phyloP scores from a whole-genome alignment of 1,284 basidiomycete genomes.

The Irpex rosettiformis region DNA sequence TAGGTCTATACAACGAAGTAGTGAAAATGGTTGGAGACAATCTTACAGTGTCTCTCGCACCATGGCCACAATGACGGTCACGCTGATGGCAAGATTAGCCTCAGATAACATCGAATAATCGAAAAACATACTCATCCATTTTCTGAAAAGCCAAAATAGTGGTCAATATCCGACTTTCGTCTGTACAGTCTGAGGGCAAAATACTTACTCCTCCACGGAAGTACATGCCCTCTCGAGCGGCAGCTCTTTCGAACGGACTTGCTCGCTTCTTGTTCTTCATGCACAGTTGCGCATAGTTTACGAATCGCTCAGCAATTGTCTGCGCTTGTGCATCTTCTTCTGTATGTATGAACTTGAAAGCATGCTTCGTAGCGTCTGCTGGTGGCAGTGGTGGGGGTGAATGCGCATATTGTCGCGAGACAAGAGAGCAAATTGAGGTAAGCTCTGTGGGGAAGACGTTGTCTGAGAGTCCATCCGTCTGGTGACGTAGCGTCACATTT shows the following conservation, averaged over 20 bases:
- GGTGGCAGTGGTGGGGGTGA: constrained; percentile 30
- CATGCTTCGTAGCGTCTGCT: not conserved
- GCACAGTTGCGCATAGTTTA: constrained; percentile 65
- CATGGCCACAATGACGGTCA: constrained; percentile 58
- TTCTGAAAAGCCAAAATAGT: constrained; percentile 39
- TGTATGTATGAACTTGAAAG: constrained; percentile 6
- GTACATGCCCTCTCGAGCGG: constrained; percentile 57
- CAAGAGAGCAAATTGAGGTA: constrained; percentile 61
- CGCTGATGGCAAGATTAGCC: constrained; percentile 33
- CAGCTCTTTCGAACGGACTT: constrained; percentile 71
- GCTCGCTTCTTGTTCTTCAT: constrained; percentile 60
- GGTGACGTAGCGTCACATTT: constrained; percentile 10
- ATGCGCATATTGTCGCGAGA: constrained; percentile 39
- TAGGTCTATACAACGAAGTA: too few relatives aligned
- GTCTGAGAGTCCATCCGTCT: constrained; percentile 87
- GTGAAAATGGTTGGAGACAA: not conserved
- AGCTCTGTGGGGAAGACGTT: constrained; percentile 80
- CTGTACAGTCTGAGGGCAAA: not conserved
- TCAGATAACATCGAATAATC: not conserved
- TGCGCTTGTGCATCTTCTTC: constrained; percentile 60
- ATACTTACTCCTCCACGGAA: constrained; percentile 62
- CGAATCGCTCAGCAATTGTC: constrained; percentile 65
- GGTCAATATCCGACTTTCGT: too few relatives aligned
- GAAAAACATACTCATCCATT: constrained; percentile 56
- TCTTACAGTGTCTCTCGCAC: constrained; percentile 47